phyloP scores from a whole-genome alignment of 78 protist genomes.

The Chrysochromulina parva region DNA sequence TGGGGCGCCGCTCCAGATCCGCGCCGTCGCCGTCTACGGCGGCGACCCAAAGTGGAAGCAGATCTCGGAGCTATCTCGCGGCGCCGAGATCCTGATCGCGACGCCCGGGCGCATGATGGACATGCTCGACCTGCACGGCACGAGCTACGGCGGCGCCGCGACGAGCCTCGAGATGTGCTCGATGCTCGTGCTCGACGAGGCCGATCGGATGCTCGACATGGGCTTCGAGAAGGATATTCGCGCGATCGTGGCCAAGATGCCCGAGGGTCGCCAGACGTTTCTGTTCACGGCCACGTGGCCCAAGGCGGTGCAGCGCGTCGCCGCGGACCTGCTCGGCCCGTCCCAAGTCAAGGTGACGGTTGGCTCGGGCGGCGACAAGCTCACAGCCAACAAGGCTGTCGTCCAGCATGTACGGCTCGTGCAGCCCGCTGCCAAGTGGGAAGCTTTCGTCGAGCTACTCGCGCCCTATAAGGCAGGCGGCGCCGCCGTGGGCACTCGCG shows the following conservation, averaged over 20 bases:
- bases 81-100: constrained; percentile 82
- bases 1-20: not conserved
- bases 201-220: constrained; percentile 84
- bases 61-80: constrained; percentile 18
- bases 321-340: too few species aligned
- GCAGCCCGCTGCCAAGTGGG: not conserved
- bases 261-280: constrained; percentile 82
- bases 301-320: too few species aligned
- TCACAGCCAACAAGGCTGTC: not conserved
- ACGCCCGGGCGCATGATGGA: constrained; percentile 98
- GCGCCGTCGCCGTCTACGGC: not conserved
- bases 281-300: constrained; percentile 99
- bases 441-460: not conserved
- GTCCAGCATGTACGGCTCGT: constrained; percentile 3
- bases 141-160: constrained; percentile 76
- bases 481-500: not conserved
- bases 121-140: constrained; percentile 38
- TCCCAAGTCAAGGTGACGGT: too few species aligned
- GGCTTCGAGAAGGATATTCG: constrained; percentile 54
- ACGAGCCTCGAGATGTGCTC: constrained; percentile 90
- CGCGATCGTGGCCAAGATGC: constrained; percentile 67
- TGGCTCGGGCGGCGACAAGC: not conserved
- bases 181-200: constrained; percentile 96
- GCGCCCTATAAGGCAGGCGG: too few species aligned
- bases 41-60: constrained; percentile 16